A percentile compares a stretch with the other conserved stretches of the same genome.
Conservation (phyloP, 495 filamentous ascomycete genomes). For the Astrothelium subdiscretum region DNA sequence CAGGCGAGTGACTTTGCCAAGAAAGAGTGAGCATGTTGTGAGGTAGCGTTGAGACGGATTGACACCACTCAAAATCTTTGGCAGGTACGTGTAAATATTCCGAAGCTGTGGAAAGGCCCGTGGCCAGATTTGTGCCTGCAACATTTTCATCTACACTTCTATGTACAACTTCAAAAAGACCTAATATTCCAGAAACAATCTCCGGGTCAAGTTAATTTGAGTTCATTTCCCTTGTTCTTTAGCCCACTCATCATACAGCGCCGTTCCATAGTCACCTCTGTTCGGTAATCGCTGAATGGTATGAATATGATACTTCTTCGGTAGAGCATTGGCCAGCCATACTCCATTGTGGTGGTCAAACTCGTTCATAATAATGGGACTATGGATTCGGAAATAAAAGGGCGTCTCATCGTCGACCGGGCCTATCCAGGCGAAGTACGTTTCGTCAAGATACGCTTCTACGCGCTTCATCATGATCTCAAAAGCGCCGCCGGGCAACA, state of each 20-base stretch:
- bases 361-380: conserved; percentile 58
- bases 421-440: conserved; percentile 68
- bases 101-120: neutral
- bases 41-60: neutral
- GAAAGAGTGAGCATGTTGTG: conserved; percentile 23
- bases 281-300: conserved; percentile 60
- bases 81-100: conserved; percentile 1
- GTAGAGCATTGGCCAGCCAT: conserved; percentile 59
- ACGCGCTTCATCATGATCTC: conserved; percentile 41
- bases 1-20: conserved; percentile 83
- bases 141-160: neutral
- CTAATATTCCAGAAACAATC: too few species aligned
- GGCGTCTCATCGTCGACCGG: conserved; percentile 51
- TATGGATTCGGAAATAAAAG: conserved; percentile 69
- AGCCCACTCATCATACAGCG: conserved; percentile 25
- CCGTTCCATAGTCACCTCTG: conserved; percentile 60
- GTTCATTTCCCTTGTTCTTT: neutral
- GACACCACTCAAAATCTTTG: neutral
- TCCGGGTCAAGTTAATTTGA: neutral
- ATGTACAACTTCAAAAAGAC: neutral
- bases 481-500: conserved; percentile 44
- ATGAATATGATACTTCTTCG: conserved; percentile 68
- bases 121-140: neutral
- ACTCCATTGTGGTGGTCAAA: conserved; percentile 75
- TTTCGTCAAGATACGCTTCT: conserved; percentile 45